Evolutionary conservation across 257 asterid species (phyloP).

Genomic region (Ilex aquifolium): DNA sequence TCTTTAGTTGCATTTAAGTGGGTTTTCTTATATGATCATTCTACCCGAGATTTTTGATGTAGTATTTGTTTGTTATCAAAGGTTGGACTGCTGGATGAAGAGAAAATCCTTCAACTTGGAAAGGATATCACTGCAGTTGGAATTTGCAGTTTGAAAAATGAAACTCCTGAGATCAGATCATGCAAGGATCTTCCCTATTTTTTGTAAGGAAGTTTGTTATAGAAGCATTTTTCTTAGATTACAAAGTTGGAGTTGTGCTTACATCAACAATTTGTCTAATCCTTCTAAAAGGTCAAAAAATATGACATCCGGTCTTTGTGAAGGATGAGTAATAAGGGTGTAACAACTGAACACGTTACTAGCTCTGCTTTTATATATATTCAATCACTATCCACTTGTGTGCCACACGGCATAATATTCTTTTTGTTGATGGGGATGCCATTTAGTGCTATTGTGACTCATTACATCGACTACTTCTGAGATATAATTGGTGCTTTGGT

Average conservation of each 20-base stretch:
- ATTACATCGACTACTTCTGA: not conserved
- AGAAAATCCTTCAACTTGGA: conserved; percentile 79
- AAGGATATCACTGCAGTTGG: conserved; percentile 84
- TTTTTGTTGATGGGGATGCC: too few species aligned
- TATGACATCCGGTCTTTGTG: too few species aligned
- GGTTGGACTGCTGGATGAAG: conserved; percentile 88
- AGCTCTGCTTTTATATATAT: too few species aligned
- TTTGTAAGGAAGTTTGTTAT: conserved; percentile 42
- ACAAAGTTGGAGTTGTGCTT: too few species aligned
- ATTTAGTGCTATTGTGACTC: too few species aligned
- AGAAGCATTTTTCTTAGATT: not conserved
- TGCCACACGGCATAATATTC: too few species aligned
- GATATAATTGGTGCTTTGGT: conserved; percentile 3
- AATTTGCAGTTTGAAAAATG: conserved; percentile 51
- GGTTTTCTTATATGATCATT: not conserved
- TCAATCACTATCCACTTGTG: too few species aligned
- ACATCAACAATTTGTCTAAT: too few species aligned
- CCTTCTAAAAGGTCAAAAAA: too few species aligned
- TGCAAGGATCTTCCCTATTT: conserved; percentile 80
- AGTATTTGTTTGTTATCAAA: conserved; percentile 18
- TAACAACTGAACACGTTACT: too few species aligned
- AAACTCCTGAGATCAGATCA: conserved; percentile 62
- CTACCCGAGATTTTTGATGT: not conserved
- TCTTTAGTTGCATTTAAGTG: too few species aligned
- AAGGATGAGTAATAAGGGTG: too few species aligned